Evolutionary conservation across 768 basidiomycete species (phyloP).

Genomic region (Leccinum variicolor): DNA sequence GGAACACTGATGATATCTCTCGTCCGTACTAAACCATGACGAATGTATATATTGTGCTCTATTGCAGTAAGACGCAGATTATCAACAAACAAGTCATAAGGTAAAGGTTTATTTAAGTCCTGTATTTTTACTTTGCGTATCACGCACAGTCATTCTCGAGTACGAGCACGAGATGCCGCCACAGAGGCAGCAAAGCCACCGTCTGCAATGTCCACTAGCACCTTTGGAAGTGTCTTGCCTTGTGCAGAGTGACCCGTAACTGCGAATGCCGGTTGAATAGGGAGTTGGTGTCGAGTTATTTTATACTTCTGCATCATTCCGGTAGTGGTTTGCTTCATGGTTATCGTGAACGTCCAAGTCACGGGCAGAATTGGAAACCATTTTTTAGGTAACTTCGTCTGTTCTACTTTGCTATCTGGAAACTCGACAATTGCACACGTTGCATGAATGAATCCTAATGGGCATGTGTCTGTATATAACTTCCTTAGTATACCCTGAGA

Average conservation of each 20-base stretch:
- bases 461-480: background rate
- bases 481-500: constrained; percentile 23
- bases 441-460: background rate
- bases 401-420: constrained; percentile 10
- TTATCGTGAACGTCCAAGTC: constrained; percentile 5
- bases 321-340: no score
- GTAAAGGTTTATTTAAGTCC: no score
- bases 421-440: background rate
- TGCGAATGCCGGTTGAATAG: constrained; percentile 29
- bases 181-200: no score
- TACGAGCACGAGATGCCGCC: no score
- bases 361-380: constrained; percentile 17
- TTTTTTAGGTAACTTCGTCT: constrained; percentile 11
- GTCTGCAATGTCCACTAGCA: constrained; percentile 18
- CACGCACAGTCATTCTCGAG: no score
- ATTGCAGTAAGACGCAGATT: no score
- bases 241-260: constrained; percentile 32
- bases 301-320: no score
- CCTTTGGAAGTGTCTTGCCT: constrained; percentile 25
- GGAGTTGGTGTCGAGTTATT: constrained; percentile 14
- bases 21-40: no score
- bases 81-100: no score
- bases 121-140: no score
- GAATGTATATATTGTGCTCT: no score
- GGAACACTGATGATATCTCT: no score